Percentiles rank a stretch among this genome's conserved stretches.
Evolutionary conservation across 2,329 filamentous ascomycete genomes (phyloP).

Genomic region (Samsoniella hepiali): DNA sequence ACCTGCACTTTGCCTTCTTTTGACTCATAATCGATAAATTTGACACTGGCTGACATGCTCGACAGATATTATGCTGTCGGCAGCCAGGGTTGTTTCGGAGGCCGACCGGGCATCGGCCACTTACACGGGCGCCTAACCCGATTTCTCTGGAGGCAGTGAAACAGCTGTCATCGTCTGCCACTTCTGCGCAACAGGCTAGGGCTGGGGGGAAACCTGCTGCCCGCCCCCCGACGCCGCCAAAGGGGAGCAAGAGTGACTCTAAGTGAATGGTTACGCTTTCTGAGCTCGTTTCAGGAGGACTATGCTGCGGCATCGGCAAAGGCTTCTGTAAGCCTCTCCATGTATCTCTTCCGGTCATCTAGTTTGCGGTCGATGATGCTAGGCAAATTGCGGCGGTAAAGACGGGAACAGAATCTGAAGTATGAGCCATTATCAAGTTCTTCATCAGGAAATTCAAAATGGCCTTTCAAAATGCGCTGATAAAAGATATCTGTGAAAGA

Average conservation of each 20-base stretch:
- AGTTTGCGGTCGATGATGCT: constrained; percentile 2
- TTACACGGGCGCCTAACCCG: no score
- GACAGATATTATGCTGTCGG: no score
- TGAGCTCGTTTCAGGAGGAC: no score
- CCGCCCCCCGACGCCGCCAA: neutral
- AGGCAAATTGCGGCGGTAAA: neutral
- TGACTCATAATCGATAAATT: no score
- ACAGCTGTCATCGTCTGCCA: constrained; percentile 6
- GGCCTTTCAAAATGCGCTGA: neutral
- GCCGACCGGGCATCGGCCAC: no score
- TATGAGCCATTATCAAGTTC: neutral
- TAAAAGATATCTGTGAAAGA: constrained; percentile 1
- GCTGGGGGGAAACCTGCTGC: neutral
- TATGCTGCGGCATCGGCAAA: neutral
- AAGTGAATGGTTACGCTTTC: neutral
- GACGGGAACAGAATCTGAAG: constrained; percentile 2
- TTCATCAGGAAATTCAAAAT: neutral
- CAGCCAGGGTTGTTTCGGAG: no score
- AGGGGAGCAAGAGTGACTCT: neutral
- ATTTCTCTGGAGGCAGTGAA: neutral
- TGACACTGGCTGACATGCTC: no score
- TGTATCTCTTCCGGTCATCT: neutral
- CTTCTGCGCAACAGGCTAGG: neutral
- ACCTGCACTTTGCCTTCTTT: no score
- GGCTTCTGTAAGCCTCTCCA: neutral